phyloP scores from a whole-genome alignment of 768 basidiomycete genomes.

The Mrakia hoshinonis region DNA sequence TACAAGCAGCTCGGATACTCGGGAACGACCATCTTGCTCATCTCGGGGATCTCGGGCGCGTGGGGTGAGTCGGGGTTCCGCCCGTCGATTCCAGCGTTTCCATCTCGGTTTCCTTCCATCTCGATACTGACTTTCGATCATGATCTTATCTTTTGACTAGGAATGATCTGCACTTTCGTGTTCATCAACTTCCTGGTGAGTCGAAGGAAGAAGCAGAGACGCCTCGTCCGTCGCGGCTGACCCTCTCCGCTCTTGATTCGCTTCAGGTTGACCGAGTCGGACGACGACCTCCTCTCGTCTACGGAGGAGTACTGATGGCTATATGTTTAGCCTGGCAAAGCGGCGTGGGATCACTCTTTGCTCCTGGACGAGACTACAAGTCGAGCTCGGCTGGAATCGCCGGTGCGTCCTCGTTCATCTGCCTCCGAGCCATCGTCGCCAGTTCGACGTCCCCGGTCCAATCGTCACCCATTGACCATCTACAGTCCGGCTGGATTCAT shows the following conservation, averaged over 20 bases:
- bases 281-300: constrained; percentile 54
- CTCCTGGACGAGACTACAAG: background rate
- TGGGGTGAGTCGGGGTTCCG: too few species aligned
- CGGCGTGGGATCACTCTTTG: background rate
- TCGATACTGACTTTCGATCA: too few species aligned
- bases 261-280: constrained; percentile 50
- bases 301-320: constrained; percentile 52
- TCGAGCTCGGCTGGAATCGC: background rate
- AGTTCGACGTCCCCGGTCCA: too few species aligned
- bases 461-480: too few species aligned
- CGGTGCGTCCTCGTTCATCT: background rate
- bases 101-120: too few species aligned
- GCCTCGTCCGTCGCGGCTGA: constrained; percentile 32
- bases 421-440: too few species aligned
- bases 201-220: too few species aligned
- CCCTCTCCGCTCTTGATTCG: background rate
- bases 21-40: background rate
- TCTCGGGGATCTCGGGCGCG: constrained; percentile 1
- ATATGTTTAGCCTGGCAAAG: constrained; percentile 47
- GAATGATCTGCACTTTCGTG: constrained; percentile 38
- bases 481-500: too few species aligned
- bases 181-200: constrained; percentile 51
- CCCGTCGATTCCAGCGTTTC: too few species aligned
- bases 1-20: too few species aligned
- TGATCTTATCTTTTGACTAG: too few species aligned